Conservation (phyloP, 2,329 filamentous ascomycete species). For the Talaromyces rugulosus region DNA sequence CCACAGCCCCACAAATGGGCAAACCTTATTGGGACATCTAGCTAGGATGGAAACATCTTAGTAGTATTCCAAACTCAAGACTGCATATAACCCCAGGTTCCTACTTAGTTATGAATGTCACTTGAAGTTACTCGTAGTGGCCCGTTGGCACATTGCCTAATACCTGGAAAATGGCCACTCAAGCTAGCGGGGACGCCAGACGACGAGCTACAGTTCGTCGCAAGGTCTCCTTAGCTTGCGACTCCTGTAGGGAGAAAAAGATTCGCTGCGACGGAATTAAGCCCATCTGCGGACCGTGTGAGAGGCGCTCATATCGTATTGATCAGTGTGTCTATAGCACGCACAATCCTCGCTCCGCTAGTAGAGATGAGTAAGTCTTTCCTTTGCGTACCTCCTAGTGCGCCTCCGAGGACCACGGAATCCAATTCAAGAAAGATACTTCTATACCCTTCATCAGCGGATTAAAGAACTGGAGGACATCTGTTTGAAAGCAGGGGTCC, state of each 20-base stretch:
- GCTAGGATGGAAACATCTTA: too few species aligned
- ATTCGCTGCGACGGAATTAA: conserved; percentile 42
- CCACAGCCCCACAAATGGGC: too few species aligned
- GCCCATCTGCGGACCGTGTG: conserved; percentile 43
- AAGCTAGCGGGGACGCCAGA: background rate
- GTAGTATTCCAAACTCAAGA: too few species aligned
- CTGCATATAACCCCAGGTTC: too few species aligned
- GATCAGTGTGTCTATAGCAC: conserved; percentile 38
- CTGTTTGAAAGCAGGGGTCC: conserved; percentile 20
- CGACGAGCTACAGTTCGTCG: background rate
- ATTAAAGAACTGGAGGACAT: conserved; percentile 25
- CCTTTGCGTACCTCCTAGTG: background rate
- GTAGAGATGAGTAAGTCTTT: conserved; percentile 26
- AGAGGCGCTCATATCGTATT: conserved; percentile 27
- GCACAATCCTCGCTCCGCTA: conserved; percentile 34
- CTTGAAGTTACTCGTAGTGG: too few species aligned
- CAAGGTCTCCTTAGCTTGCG: conserved; percentile 39
- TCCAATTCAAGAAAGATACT: conserved; percentile 10
- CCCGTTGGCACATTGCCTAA: too few species aligned
- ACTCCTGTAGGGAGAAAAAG: conserved; percentile 41
- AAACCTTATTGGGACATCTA: too few species aligned
- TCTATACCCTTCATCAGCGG: conserved; percentile 21
- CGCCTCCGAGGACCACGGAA: background rate
- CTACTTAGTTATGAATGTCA: too few species aligned
- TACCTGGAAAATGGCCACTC: too few species aligned